Base-by-base conservation (phyloP, 148 eudicot genomes). In the Rhododendron simsii region DNA sequence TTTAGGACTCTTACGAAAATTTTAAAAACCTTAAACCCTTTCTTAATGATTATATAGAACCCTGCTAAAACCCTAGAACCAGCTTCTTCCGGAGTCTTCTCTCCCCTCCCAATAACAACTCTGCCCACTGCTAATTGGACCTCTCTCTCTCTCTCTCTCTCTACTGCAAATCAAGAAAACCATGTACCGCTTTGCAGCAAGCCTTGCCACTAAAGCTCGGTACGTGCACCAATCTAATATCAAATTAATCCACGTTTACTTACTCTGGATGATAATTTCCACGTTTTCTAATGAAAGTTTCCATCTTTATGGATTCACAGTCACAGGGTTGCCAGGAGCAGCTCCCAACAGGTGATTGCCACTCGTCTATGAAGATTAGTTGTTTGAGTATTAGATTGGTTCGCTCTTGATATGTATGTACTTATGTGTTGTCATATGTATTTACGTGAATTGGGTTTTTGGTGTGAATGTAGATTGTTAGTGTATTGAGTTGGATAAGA, bases 111-210 rank as follows among this genome's bases (percentile, higher is more conserved):
- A 39, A 55, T 82, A 78, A 79, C 4, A 5, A 2, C 47, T 23
- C 51, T 45, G 50, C 7, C 41, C 44, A 18, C 74, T 33, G n/a
- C 51, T 53, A 8, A 82, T 30, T 77, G 23, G 33, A 83, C n/a
- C 76, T 3, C 20, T 63, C 37, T 55, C 41, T 41, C 39, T 39
- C 33, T 3, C 18, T 67, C 33, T 69, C 35, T 11, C 35, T 12
- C 35, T 59, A 63, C 20, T 12, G 50, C 59, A 80, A 23, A 63
- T n/a, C 69, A 74, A 45, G 77, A 44, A 41, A 84, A 71, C 82
- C 75, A 95, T 95, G 98, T 91, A 93, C 33, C 94, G 98, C 23
- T 93, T 94, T 80, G 98, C 95, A 81, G 90, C 94, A 79, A 91
- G 88, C 79, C 90, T 95, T 81, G 95, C 95, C 51, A 86, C 96